These are phyloP conservation scores for Trypanosoma mega DNA, from an alignment of 208 protist genomes.

Conservation along the genomic window DNA sequence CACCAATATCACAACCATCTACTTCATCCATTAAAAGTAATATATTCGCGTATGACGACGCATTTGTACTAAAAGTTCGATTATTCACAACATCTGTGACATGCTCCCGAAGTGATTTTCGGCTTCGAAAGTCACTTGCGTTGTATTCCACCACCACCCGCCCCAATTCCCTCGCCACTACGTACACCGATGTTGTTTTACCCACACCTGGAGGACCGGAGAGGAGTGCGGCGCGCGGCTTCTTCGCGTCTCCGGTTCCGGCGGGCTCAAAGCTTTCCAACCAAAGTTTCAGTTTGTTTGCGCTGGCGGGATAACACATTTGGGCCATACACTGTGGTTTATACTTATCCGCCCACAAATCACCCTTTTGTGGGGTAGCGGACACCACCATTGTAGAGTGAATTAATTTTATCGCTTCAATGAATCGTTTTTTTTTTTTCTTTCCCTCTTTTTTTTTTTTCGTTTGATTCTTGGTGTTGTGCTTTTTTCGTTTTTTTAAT, in stretches of 20 bases:
- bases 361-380: background rate
- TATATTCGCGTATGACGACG: conserved; percentile 67
- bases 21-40: conserved; percentile 99
- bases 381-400: background rate
- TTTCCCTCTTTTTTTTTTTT: too few species aligned
- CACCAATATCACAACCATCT: conserved; percentile 99
- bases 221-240: conserved; percentile 84
- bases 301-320: conserved; percentile 89
- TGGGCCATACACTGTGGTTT: conserved; percentile 86
- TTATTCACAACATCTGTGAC: conserved; percentile 79
- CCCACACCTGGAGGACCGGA: conserved; percentile 98
- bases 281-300: conserved; percentile 92
- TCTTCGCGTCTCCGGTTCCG: conserved; percentile 41
- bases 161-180: conserved; percentile 88
- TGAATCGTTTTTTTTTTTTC: background rate
- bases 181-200: conserved; percentile 97
- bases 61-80: conserved; percentile 61
- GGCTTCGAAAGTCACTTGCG: conserved; percentile 97
- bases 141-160: conserved; percentile 98
- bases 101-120: conserved; percentile 87
- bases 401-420: background rate
- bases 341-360: conserved; percentile 98
- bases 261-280: conserved; percentile 83
- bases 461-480: too few species aligned
- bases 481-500: too few species aligned